Evolutionary conservation across 768 basidiomycete species (phyloP).

Genomic region (Boletellus emodensis): DNA sequence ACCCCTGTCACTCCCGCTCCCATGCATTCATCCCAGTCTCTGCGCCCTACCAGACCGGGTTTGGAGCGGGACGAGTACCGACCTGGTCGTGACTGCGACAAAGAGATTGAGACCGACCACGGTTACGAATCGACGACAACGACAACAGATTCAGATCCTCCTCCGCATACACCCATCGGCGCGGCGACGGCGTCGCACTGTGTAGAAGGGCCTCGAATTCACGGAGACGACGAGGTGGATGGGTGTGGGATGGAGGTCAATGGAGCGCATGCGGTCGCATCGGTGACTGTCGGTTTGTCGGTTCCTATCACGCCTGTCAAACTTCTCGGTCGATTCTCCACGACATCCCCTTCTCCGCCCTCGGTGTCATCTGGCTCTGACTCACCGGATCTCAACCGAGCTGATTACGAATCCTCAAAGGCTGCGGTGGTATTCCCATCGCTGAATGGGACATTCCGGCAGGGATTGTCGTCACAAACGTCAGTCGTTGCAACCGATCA

Average conservation of each 20-base stretch:
- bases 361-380: background rate
- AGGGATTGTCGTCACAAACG: constrained; percentile 1
- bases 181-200: constrained; percentile 2
- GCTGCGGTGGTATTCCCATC: constrained; percentile 22
- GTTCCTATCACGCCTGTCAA: constrained; percentile 18
- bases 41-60: constrained; percentile 1
- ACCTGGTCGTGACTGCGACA: constrained; percentile 14
- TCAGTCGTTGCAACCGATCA: background rate
- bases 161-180: constrained; percentile 24
- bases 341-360: background rate
- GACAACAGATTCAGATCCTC: constrained; percentile 26
- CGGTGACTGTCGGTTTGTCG: constrained; percentile 6
- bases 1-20: constrained; percentile 1
- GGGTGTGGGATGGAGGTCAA: constrained; percentile 8
- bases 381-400: background rate
- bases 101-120: constrained; percentile 22
- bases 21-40: background rate
- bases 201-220: constrained; percentile 4
- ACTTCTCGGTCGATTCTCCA: constrained; percentile 8
- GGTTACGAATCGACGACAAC: constrained; percentile 27
- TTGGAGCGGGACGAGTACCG: constrained; percentile 4
- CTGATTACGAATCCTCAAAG: constrained; percentile 7
- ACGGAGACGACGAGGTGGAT: constrained; percentile 14
- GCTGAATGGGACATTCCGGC: constrained; percentile 22
- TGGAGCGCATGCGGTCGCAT: background rate